Conservation (phyloP, 192 early-diverging fungal species). For the Coemansia sp. region DNA sequence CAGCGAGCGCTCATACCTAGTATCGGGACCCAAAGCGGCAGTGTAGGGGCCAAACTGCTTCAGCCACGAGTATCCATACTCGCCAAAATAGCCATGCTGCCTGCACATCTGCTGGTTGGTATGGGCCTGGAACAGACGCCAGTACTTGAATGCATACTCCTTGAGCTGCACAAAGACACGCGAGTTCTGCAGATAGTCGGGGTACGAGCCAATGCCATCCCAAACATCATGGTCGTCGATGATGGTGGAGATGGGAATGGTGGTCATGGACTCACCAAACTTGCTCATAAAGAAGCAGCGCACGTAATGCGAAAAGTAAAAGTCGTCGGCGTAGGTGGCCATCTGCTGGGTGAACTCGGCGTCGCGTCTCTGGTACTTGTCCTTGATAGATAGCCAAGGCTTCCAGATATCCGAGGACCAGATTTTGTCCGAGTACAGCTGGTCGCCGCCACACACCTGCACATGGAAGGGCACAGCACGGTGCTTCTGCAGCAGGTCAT, state of each 20-base stretch:
- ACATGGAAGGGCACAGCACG: constrained; percentile 60
- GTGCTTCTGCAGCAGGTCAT: constrained; percentile 63
- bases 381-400: constrained; percentile 55
- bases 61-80: constrained; percentile 58
- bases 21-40: constrained; percentile 65
- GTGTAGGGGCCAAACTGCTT: constrained; percentile 65
- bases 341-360: constrained; percentile 59
- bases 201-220: constrained; percentile 85
- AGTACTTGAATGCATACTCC: constrained; percentile 68
- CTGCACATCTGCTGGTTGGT: constrained; percentile 56
- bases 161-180: constrained; percentile 71
- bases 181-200: constrained; percentile 64
- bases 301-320: constrained; percentile 68
- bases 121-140: constrained; percentile 83
- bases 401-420: constrained; percentile 56
- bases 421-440: constrained; percentile 64
- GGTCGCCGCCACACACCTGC: constrained; percentile 72
- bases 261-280: constrained; percentile 65
- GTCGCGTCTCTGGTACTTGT: constrained; percentile 48
- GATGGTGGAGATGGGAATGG: constrained; percentile 72
- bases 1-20: constrained; percentile 67
- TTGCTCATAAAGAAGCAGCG: constrained; percentile 57
- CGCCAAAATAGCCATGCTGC: constrained; percentile 56
- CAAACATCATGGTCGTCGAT: constrained; percentile 88
- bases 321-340: constrained; percentile 54